Percentiles rank a stretch among this genome's conserved stretches.
phyloP scores from a whole-genome alignment of 345 rosid species.

The Isatis tinctoria region DNA sequence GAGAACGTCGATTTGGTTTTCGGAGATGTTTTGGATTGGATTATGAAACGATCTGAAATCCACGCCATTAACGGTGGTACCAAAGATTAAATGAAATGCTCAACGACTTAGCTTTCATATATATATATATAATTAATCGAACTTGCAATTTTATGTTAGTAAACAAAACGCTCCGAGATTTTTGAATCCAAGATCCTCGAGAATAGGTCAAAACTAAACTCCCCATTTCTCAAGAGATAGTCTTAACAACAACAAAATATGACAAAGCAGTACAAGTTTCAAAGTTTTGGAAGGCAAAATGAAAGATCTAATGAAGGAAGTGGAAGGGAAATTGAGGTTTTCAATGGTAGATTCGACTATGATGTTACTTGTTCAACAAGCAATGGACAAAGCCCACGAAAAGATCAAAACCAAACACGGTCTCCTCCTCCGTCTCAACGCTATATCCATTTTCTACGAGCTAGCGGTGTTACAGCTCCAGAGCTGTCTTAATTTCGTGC shows the following conservation, averaged over 20 bases:
- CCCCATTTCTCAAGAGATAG: neutral
- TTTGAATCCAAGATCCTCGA: constrained; percentile 18
- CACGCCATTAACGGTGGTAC: neutral
- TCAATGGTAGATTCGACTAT: constrained; percentile 72
- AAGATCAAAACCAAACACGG: constrained; percentile 63
- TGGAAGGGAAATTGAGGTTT: constrained; percentile 49
- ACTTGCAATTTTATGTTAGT: neutral
- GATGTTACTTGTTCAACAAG: constrained; percentile 73
- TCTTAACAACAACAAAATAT: neutral
- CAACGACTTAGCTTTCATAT: neutral
- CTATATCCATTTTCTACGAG: constrained; percentile 74
- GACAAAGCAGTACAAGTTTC: neutral
- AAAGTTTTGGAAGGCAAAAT: neutral
- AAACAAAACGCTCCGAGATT: neutral
- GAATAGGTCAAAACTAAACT: constrained; percentile 20
- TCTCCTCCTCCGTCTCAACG: constrained; percentile 57
- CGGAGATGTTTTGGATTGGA: constrained; percentile 77
- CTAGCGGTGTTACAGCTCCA: constrained; percentile 76
- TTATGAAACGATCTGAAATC: constrained; percentile 40
- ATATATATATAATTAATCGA: neutral
- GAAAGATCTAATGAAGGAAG: constrained; percentile 27
- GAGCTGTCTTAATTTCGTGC: constrained; percentile 67
- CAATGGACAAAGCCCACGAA: constrained; percentile 79
- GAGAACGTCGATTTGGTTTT: constrained; percentile 63
- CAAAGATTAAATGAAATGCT: neutral